Evolutionary conservation across 805 yeast genomes (phyloP), one percentile per base, ranked within the genome.

Genomic region (Kregervanrija fluxuum): DNA sequence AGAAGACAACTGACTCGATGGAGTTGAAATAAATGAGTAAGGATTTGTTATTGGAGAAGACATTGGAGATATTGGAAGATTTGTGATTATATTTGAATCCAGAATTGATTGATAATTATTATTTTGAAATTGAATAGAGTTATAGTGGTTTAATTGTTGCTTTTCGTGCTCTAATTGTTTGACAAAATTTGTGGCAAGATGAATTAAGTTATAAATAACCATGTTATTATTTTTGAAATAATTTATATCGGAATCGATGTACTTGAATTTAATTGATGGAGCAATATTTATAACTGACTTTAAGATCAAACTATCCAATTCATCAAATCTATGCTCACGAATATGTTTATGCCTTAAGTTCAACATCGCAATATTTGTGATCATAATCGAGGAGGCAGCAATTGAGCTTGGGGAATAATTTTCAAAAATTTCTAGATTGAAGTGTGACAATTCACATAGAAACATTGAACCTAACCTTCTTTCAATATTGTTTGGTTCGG

Each of bases 401-500:
- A 76, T 65, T 37, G 71, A 63, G 33, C 73, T 67, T 8, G 70
- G 57, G 3, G 73, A 57, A 52, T 64, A 75, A 50, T 70, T 70
- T 57, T 77, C 74, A 45, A 79, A 74, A 46, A 82, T 64, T 47
- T 73, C 73, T 41, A 77, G 73, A 57, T 80, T 76, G 60, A 83
- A 81, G 48, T 78, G 80, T 44, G 80, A 71, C 53, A 82, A 65
- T 57, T 83, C 89, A 54, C 88, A 80, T 38, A 83, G 60, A 64
- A 79, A 78, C 47, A 77, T 64, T 12, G 86, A 71, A 47, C 82
- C 76, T 40, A 70, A 62, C 54, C 75, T 78, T 48, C 81, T 64
- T 46, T 75, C 77, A 48, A 70, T 66, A 35, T 68, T 54, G 49
- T 64, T 66, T 43, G 61, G 62, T 42, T 57, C 56, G 33, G 54